phyloP scores from a whole-genome alignment of 495 filamentous ascomycete species.

The Bacidia gigantensis region DNA sequence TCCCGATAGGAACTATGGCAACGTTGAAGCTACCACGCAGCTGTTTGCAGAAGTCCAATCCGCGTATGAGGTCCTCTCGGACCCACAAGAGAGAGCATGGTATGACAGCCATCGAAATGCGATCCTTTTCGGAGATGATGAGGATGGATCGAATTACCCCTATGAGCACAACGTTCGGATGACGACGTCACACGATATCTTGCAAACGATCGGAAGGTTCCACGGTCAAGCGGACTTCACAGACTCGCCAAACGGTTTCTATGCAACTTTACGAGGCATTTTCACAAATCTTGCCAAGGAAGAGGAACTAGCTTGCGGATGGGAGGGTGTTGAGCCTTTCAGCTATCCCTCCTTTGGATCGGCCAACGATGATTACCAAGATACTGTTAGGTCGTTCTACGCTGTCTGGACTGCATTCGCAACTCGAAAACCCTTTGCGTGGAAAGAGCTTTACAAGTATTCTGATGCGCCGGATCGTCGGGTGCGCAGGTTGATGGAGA shows the following conservation, averaged over 20 bases:
- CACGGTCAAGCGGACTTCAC: slow-evolving; percentile 62
- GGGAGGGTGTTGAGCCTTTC: slow-evolving; percentile 41
- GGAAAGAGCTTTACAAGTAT: slow-evolving; percentile 71
- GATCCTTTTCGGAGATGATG: slow-evolving; percentile 49
- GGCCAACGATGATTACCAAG: slow-evolving; percentile 51
- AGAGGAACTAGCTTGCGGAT: slow-evolving; percentile 58
- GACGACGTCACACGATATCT: slow-evolving; percentile 66
- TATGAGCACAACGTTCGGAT: slow-evolving; percentile 52
- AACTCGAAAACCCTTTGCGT: slow-evolving; percentile 74
- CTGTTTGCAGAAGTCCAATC: slow-evolving; percentile 85
- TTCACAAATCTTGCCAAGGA: slow-evolving; percentile 74
- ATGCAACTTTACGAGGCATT: slow-evolving; percentile 52
- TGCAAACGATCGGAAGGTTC: slow-evolving; percentile 59
- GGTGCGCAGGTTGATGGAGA: slow-evolving; percentile 76
- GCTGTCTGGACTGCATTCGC: slow-evolving; percentile 65
- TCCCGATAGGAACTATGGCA: slow-evolving; percentile 85
- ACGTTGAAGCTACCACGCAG: slow-evolving; percentile 66
- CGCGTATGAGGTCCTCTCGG: slow-evolving; percentile 88
- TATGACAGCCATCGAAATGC: slow-evolving; percentile 88
- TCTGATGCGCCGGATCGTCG: slow-evolving; percentile 80
- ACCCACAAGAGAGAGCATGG: slow-evolving; percentile 91
- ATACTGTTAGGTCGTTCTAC: slow-evolving; percentile 70
- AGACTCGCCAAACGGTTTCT: slow-evolving; percentile 70
- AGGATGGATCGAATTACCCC: slow-evolving; percentile 26
- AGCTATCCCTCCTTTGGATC: slow-evolving; percentile 74